phyloP scores from a whole-genome alignment of 768 basidiomycete genomes.

The Lactarius tabidus region DNA sequence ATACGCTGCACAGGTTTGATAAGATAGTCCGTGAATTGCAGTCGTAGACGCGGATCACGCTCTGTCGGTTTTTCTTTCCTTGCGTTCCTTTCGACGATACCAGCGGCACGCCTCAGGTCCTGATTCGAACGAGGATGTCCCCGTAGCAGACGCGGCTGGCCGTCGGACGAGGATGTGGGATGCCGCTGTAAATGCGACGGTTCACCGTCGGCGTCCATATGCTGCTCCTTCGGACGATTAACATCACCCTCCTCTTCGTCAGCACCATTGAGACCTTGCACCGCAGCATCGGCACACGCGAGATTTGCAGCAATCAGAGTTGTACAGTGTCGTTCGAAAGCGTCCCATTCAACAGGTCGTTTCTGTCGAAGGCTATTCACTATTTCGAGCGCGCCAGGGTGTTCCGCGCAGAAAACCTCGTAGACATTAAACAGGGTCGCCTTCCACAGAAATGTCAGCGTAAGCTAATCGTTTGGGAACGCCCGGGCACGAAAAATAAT shows the following conservation, averaged over 20 bases:
- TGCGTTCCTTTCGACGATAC: background rate
- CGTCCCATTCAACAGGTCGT: conserved; percentile 71
- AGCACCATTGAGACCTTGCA: background rate
- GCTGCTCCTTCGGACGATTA: background rate
- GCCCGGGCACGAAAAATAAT: background rate
- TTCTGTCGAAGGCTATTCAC: conserved; percentile 63
- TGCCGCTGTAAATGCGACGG: background rate
- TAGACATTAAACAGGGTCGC: conserved; percentile 74
- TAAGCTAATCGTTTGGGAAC: background rate
- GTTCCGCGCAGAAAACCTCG: conserved; percentile 82
- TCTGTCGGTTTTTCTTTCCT: conserved; percentile 12
- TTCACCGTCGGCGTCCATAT: background rate
- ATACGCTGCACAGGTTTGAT: conserved; percentile 97
- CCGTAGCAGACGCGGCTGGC: background rate
- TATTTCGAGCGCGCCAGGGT: conserved; percentile 74
- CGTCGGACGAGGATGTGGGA: background rate
- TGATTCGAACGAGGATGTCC: background rate
- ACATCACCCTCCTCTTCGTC: conserved; percentile 3
- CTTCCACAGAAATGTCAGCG: conserved; percentile 38
- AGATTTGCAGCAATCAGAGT: conserved; percentile 41
- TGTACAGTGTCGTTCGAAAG: conserved; percentile 77
- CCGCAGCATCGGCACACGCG: background rate
- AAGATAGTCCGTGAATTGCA: conserved; percentile 80
- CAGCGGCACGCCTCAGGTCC: conserved; percentile 4
- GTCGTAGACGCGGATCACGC: conserved; percentile 34